Base-by-base conservation (phyloP, 2,329 filamentous ascomycete species). In the Clonostachys sp. region DNA sequence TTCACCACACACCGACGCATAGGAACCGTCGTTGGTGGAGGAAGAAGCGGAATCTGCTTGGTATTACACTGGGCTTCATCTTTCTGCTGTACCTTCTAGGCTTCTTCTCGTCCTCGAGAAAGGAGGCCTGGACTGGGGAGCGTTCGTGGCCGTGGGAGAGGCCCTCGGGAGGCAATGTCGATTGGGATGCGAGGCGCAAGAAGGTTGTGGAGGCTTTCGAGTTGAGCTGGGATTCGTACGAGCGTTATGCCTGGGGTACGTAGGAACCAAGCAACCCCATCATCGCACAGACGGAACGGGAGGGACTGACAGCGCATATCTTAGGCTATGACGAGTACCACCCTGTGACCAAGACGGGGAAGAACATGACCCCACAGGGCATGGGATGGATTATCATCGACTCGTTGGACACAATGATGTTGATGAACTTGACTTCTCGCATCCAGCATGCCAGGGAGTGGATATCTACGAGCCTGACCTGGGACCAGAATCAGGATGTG, bases 321-420 rank as follows among this genome's bases (percentile, higher is more conserved):
- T 9, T 34, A 87, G 83, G 90, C 34, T 85, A 85, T 58, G 94
- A 99, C 63, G 86, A 94, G 65, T 99, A 88, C 63, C 83, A 89
- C 57, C 94, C 94, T 2, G 70, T 92, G 30, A 83, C 87, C 6
- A 94, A 94, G 63, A 82, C 72, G 16, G 89, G 90, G 44, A 77
- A 75, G 45, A 84, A 94, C 58, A 97, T 99, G 92, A 84, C 90
- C 7, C 78, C 86, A 5, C 84, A 89, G 52, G 94, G 92, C 24
- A 78, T 99, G 68, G 94, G 94, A 33, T 99, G 95, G 94, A 97
- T 97, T 60, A 96, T 99, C 52, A 86, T 99, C 48, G 94, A 99
- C 70, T 84, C 92, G 12, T 74, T 99, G 53, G 94, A 99, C 66
- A 99, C 94, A 1, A 81, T 97, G 77, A 99, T 99, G 72, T 75